Evolutionary conservation across 2,329 filamentous ascomycete species (phyloP).

Genomic region (Claviceps humidiphila): DNA sequence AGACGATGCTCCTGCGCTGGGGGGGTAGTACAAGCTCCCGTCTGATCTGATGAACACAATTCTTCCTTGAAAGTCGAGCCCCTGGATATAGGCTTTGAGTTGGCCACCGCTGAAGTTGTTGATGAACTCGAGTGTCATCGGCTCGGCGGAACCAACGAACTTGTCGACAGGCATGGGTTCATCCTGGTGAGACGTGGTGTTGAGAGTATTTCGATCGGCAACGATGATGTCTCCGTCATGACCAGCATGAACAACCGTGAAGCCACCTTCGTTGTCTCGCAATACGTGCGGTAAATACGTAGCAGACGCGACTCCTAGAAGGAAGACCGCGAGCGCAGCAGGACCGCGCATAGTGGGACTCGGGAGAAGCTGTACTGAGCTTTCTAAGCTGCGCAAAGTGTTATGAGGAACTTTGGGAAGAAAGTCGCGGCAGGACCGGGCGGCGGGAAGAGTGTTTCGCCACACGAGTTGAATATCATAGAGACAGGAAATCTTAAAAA

Average conservation of each 20-base stretch:
- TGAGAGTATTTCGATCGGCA: constrained; percentile 25
- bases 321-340: constrained; percentile 9
- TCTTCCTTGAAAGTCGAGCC: constrained; percentile 23
- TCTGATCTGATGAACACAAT: constrained; percentile 31
- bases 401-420: background rate
- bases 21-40: constrained; percentile 27
- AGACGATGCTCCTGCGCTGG: constrained; percentile 21
- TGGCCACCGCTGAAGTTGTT: constrained; percentile 28
- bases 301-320: constrained; percentile 10
- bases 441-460: background rate
- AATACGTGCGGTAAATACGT: constrained; percentile 4
- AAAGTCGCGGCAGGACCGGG: background rate
- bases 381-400: background rate
- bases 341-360: background rate
- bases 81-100: constrained; percentile 33
- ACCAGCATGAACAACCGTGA: constrained; percentile 20
- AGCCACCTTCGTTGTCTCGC: constrained; percentile 8
- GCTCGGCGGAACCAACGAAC: background rate
- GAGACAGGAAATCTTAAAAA: too few relatives aligned
- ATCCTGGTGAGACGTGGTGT: constrained; percentile 19
- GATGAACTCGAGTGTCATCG: constrained; percentile 21
- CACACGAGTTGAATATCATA: background rate
- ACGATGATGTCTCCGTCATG: constrained; percentile 20
- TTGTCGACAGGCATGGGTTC: constrained; percentile 3
- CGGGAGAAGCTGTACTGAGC: background rate